These are phyloP conservation scores for Lentinula guzmanii DNA, from an alignment of 768 basidiomycete genomes.

Conservation along the genomic window DNA sequence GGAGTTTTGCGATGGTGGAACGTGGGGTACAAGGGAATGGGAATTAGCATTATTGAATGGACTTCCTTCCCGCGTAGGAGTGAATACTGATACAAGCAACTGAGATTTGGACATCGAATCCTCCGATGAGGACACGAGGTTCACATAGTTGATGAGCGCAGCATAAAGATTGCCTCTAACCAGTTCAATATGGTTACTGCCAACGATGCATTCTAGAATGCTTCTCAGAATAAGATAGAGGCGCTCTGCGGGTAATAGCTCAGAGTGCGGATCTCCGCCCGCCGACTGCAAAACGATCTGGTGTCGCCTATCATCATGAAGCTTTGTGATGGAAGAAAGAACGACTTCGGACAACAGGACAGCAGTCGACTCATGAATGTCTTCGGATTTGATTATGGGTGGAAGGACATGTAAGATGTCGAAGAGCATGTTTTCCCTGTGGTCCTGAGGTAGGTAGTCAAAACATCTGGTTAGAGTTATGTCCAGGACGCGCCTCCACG, in stretches of 20 bases:
- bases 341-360: slow-evolving; percentile 81
- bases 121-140: slow-evolving; percentile 50
- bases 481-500: slow-evolving; percentile 84
- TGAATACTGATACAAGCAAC: slow-evolving; percentile 30
- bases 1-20: slow-evolving; percentile 12
- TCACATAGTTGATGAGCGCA: slow-evolving; percentile 81
- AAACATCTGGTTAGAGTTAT: slow-evolving; percentile 85
- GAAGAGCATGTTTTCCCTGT: slow-evolving; percentile 83
- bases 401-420: slow-evolving; percentile 85
- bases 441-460: slow-evolving; percentile 72
- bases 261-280: slow-evolving; percentile 54
- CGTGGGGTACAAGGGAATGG: slow-evolving; percentile 24
- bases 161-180: slow-evolving; percentile 96
- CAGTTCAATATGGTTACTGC: slow-evolving; percentile 74
- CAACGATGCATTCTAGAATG: slow-evolving; percentile 68
- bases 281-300: slow-evolving; percentile 64
- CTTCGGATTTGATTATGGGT: slow-evolving; percentile 54
- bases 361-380: slow-evolving; percentile 65
- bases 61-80: slow-evolving; percentile 31
- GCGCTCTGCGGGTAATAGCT: slow-evolving; percentile 74
- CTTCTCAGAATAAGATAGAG: slow-evolving; percentile 68
- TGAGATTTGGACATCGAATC: slow-evolving; percentile 13
- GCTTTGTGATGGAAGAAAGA: slow-evolving; percentile 77
- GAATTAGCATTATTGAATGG: slow-evolving; percentile 33
- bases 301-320: slow-evolving; percentile 77